Conservation (phyloP, 768 basidiomycete genomes). For the Lactarius sp. region DNA sequence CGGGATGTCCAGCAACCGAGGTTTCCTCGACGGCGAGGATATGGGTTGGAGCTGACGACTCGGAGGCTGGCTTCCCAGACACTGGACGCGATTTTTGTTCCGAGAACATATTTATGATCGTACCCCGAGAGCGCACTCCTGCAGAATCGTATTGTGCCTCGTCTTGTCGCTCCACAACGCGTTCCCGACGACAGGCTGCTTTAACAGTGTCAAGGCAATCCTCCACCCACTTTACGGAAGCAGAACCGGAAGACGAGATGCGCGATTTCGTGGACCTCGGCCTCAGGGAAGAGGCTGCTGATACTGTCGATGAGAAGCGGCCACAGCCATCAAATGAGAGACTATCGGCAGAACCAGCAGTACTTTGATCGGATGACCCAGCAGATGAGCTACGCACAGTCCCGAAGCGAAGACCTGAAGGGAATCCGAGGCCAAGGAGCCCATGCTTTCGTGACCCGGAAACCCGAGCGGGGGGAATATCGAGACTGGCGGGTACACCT, state of each 20-base stretch:
- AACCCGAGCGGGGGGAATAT: slow-evolving; percentile 7
- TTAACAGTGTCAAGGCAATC: slow-evolving; percentile 44
- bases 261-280: slow-evolving; percentile 43
- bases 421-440: slow-evolving; percentile 58
- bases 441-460: slow-evolving; percentile 40
- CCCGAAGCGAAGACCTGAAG: slow-evolving; percentile 44
- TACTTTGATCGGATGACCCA: slow-evolving; percentile 31
- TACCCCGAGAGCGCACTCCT: slow-evolving; percentile 51
- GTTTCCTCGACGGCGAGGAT: slow-evolving; percentile 47
- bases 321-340: slow-evolving; percentile 25
- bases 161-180: slow-evolving; percentile 30
- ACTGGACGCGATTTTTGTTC: slow-evolving; percentile 21
- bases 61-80: slow-evolving; percentile 1
- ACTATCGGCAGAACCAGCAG: slow-evolving; percentile 26
- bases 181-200: slow-evolving; percentile 36
- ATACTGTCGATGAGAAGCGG: slow-evolving; percentile 39
- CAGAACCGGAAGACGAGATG: slow-evolving; percentile 35
- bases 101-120: slow-evolving; percentile 59
- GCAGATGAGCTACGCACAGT: slow-evolving; percentile 21
- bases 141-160: slow-evolving; percentile 41
- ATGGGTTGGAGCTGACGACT: slow-evolving; percentile 22
- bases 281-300: slow-evolving; percentile 42
- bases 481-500: slow-evolving; percentile 44
- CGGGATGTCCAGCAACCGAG: slow-evolving; percentile 47
- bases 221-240: slow-evolving; percentile 51